Conservation (phyloP, 208 protist species). For the Acanthamoeba royreba region DNA sequence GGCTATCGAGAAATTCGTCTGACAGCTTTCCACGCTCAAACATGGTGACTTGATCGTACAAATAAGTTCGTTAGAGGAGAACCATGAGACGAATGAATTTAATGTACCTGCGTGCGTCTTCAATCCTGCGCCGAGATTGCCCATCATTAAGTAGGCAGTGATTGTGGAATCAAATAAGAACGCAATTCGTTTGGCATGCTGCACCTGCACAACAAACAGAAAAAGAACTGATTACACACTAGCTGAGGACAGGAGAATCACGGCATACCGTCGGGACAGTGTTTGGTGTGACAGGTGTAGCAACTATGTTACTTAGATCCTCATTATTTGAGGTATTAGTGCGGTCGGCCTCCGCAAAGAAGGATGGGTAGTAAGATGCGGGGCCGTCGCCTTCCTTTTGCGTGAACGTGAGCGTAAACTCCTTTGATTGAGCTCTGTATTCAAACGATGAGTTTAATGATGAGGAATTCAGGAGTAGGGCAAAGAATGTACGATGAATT, state of each 20-base stretch:
- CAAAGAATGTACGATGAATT: not conserved
- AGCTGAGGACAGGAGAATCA: not conserved
- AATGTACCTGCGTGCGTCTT: constrained; percentile 74
- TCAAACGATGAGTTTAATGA: too few relatives aligned
- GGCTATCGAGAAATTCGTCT: constrained; percentile 77
- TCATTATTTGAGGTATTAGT: not conserved
- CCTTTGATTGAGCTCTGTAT: too few relatives aligned
- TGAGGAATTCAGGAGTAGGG: not conserved
- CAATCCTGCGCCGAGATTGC: constrained; percentile 87
- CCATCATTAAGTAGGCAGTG: constrained; percentile 97
- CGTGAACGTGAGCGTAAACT: not conserved
- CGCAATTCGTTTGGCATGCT: constrained; percentile 83
- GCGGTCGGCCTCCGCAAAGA: not conserved
- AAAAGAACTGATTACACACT: too few relatives aligned
- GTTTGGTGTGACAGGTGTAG: not conserved
- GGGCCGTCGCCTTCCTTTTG: not conserved
- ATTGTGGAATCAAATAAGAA: constrained; percentile 94
- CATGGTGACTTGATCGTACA: constrained; percentile 71
- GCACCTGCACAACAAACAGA: not conserved
- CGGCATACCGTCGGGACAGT: not conserved
- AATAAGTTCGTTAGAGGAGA: not conserved
- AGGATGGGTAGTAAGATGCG: not conserved
- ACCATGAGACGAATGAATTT: not conserved
- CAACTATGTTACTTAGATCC: not conserved
- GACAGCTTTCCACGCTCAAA: constrained; percentile 82